Percentiles rank a stretch among this genome's conserved stretches.
phyloP scores from a whole-genome alignment of 2,329 filamentous ascomycete species.

The Aspergillus oerlinghausenensis region DNA sequence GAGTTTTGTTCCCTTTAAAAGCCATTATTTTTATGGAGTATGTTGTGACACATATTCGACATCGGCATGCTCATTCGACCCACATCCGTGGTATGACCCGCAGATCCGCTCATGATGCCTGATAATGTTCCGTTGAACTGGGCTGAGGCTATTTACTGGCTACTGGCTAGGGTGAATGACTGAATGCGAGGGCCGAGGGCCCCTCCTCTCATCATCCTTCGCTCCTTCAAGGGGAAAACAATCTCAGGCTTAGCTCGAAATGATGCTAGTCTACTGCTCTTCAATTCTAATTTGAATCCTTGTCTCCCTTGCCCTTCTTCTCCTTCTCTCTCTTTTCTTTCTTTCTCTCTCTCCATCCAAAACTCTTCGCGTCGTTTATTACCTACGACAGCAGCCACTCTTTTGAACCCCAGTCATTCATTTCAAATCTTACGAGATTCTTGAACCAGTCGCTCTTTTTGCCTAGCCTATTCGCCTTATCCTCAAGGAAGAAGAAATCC shows the following conservation, averaged over 20 bases:
- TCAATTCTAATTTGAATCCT: slow-evolving; percentile 8
- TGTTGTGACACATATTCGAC: not conserved
- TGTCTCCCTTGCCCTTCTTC: slow-evolving; percentile 8
- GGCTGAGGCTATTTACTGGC: not conserved
- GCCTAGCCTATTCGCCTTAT: slow-evolving; percentile 2
- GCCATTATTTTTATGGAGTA: not conserved
- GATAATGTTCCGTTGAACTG: not conserved
- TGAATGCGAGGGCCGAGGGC: not conserved
- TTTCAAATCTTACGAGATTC: slow-evolving; percentile 15
- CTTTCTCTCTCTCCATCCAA: slow-evolving; percentile 10
- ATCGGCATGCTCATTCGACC: not conserved
- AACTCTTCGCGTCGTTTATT: slow-evolving; percentile 8
- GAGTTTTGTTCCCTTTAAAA: not conserved
- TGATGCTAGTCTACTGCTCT: not conserved
- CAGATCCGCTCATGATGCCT: slow-evolving; percentile 3
- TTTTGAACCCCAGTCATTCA: slow-evolving; percentile 20
- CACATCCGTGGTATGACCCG: slow-evolving; percentile 3
- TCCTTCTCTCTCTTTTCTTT: slow-evolving; percentile 10
- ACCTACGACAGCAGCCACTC: slow-evolving; percentile 22
- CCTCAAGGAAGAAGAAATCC: slow-evolving; percentile 2
- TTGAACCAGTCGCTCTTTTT: slow-evolving; percentile 22
- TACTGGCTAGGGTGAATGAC: not conserved
- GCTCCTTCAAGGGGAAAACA: not conserved
- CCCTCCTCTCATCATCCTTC: not conserved
- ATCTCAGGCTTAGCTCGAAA: not conserved